These are phyloP conservation scores for Rickenella mellea DNA, from an alignment of 768 basidiomycete genomes.

Conservation along the genomic window DNA sequence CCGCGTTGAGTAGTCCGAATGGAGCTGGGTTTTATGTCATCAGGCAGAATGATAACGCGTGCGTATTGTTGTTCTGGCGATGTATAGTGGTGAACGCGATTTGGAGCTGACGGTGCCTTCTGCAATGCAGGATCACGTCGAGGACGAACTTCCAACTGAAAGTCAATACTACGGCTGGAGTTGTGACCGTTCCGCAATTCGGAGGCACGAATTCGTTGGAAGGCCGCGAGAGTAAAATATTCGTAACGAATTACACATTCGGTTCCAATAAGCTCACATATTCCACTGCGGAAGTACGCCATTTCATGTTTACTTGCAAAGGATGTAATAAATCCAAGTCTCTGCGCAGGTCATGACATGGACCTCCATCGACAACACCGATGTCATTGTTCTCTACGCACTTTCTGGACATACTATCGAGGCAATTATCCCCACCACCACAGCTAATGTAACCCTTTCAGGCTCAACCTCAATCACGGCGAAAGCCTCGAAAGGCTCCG, in stretches of 20 bases:
- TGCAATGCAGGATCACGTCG: constrained; percentile 4
- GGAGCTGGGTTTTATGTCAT: constrained; percentile 18
- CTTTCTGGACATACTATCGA: constrained; percentile 11
- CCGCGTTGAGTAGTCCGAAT: constrained; percentile 13
- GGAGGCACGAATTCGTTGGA: constrained; percentile 10
- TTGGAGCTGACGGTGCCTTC: too few relatives aligned
- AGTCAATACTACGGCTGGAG: constrained; percentile 14
- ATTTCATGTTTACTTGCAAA: neutral
- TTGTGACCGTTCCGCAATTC: constrained; percentile 11
- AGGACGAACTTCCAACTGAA: constrained; percentile 11
- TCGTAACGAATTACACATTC: constrained; percentile 15
- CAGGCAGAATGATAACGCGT: constrained; percentile 12
- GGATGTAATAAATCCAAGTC: too few relatives aligned
- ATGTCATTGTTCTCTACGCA: constrained; percentile 13
- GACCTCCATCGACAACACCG: constrained; percentile 11
- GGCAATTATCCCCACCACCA: constrained; percentile 7
- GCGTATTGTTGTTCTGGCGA: neutral
- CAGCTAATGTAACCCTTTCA: too few relatives aligned
- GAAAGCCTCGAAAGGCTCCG: constrained; percentile 3
- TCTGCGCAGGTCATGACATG: constrained; percentile 12
- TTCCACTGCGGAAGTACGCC: constrained; percentile 11
- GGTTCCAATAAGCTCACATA: constrained; percentile 14
- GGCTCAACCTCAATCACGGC: constrained; percentile 11
- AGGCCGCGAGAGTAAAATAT: constrained; percentile 15
- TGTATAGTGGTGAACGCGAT: too few relatives aligned